These are phyloP conservation scores for Colletotrichum orbiculare DNA, from an alignment of 2,329 filamentous ascomycete genomes.

Conservation along the genomic window DNA sequence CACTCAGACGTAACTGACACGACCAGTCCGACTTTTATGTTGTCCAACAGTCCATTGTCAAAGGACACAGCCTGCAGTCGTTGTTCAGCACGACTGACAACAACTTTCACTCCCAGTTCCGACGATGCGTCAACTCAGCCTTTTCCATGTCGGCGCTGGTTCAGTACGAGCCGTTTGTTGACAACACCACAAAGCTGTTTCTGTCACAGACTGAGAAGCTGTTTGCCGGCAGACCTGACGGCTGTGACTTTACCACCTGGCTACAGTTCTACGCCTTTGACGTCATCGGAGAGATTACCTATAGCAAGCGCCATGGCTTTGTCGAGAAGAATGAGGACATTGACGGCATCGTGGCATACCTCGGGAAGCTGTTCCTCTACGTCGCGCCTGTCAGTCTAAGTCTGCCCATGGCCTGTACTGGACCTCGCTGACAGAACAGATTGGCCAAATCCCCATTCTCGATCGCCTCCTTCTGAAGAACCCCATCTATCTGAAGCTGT, in stretches of 20 bases:
- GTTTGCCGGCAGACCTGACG: conserved; percentile 56
- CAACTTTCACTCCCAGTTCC: conserved; percentile 78
- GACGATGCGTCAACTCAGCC: conserved; percentile 79
- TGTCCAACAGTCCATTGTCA: conserved; percentile 78
- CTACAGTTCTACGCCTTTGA: conserved; percentile 86
- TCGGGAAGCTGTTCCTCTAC: conserved; percentile 74
- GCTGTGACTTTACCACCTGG: conserved; percentile 77
- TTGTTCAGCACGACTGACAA: conserved; percentile 83
- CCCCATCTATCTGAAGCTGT: conserved; percentile 74
- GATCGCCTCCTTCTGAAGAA: conserved; percentile 80
- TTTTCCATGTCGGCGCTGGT: conserved; percentile 83
- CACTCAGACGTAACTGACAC: neutral
- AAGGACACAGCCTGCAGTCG: conserved; percentile 75
- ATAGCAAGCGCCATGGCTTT: conserved; percentile 80
- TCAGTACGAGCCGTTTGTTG: conserved; percentile 83
- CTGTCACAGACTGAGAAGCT: conserved; percentile 69
- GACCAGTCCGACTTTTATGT: conserved; percentile 81
- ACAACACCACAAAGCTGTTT: conserved; percentile 78
- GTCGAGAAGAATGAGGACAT: conserved; percentile 80
- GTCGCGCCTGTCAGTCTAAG: conserved; percentile 73
- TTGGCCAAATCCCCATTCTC: conserved; percentile 80
- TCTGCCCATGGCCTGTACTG: conserved; percentile 5
- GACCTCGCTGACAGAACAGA: conserved; percentile 49
- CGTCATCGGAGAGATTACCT: conserved; percentile 82
- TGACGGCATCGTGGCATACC: conserved; percentile 76